Evolutionary conservation across 139 green algal species (phyloP), one percentile per base, ranked within the genome.

Genomic region (Chlamydomonas sp.): DNA sequence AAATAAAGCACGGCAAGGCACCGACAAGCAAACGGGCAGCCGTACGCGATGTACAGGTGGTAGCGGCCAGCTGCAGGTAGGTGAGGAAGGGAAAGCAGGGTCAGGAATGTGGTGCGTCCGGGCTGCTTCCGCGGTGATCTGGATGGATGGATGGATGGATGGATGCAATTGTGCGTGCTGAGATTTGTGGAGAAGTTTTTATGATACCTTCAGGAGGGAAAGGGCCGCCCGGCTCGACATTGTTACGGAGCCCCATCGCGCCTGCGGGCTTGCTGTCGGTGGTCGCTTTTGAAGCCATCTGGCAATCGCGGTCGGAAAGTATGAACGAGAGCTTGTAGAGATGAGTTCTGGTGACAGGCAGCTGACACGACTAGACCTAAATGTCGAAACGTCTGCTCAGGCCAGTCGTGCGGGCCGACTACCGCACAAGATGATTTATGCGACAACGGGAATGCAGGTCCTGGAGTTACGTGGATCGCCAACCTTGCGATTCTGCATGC

Each of bases 1-100:
- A 99, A 64, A 72, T 95, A 80, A 2, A 95, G 74, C 2, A 92
- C 86, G 0, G 94, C 90, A 15, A 98, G 73, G 60, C 90, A 95
- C 14, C 98, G 89, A 69, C 67, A 93, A 2, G 98, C 98, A 98
- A 98, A 99, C 20, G 98, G 98, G 85, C 98, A 99, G 1, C 97
- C 98, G 57, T 96, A 95, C 12, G 91, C 95, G 15, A 99, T 92
- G 91, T 99, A 99, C 69, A 99, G 94, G 84, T 99, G 96, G 87
- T 99, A 99, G 8, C 98, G 91, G 10, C 90, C 93, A 83, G 92
- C 94, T 96, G 91, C 85, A 1, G 5, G 31, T 6, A 49, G 1
- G 73, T 3, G 49, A 1, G 74, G 3, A n/a, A 5, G 71, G 20
- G 16, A 49, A n/a, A n/a, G 9, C 10, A 72, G 12, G 12, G 67